Evolutionary conservation across 2,329 filamentous ascomycete genomes (phyloP).

Genomic region (Fusarium virguliforme): DNA sequence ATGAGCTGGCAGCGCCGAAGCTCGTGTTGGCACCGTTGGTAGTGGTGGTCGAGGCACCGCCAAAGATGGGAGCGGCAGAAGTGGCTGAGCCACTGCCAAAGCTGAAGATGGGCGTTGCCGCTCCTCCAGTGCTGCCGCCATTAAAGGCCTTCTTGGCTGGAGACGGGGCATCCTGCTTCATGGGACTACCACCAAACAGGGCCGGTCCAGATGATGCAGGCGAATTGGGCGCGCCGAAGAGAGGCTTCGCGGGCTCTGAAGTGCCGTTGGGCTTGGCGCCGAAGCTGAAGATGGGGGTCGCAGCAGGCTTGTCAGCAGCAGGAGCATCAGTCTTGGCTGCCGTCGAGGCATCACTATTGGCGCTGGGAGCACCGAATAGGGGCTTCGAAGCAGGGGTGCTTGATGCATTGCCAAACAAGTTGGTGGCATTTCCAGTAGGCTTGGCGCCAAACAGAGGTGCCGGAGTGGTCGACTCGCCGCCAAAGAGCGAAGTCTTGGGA

Average conservation of each 20-base stretch:
- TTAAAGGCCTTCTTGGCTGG: slow-evolving; percentile 57
- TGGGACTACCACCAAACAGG: slow-evolving; percentile 61
- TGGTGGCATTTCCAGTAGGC: slow-evolving; percentile 47
- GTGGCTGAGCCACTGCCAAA: slow-evolving; percentile 51
- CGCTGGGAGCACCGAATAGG: slow-evolving; percentile 52
- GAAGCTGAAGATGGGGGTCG: slow-evolving; percentile 57
- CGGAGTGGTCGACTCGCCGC: slow-evolving; percentile 36
- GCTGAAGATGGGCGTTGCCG: slow-evolving; percentile 56
- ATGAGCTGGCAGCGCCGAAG: slow-evolving; percentile 59
- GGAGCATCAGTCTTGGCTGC: slow-evolving; percentile 47
- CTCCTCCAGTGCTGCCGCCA: slow-evolving; percentile 45
- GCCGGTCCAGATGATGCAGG: slow-evolving; percentile 51
- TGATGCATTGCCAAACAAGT: slow-evolving; percentile 54
- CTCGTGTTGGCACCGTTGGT: slow-evolving; percentile 44
- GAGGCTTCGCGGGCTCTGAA: slow-evolving; percentile 54
- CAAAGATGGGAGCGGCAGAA: slow-evolving; percentile 55
- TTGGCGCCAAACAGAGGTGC: slow-evolving; percentile 50
- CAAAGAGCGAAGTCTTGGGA: slow-evolving; percentile 54
- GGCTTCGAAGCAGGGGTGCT: slow-evolving; percentile 45
- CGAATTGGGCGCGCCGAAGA: slow-evolving; percentile 59
- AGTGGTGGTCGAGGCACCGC: slow-evolving; percentile 47
- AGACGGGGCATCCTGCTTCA: slow-evolving; percentile 62
- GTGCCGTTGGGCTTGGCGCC: slow-evolving; percentile 53
- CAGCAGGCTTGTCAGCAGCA: slow-evolving; percentile 41
- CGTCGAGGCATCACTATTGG: slow-evolving; percentile 31